These are phyloP conservation scores for Hanseniaspora clermontiae DNA, from an alignment of 805 yeast genomes.

Conservation along the genomic window DNA sequence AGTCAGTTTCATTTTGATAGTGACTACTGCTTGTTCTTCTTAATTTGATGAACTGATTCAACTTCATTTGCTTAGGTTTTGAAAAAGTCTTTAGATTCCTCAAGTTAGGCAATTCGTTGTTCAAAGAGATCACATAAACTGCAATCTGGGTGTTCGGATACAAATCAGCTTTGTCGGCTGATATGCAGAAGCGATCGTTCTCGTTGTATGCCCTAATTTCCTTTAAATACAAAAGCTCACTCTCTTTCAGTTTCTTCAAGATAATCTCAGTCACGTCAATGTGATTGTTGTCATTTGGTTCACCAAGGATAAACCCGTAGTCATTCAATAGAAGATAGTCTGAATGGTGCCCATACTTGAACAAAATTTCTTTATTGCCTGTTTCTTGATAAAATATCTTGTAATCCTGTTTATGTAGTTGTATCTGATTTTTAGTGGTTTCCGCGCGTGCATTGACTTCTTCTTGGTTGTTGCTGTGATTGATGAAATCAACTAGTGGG, in stretches of 20 bases:
- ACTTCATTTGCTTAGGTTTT: background rate
- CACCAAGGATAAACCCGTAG: slow-evolving; percentile 60
- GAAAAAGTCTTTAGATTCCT: background rate
- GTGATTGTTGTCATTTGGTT: slow-evolving; percentile 51
- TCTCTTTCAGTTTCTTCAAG: background rate
- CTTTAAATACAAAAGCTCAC: background rate
- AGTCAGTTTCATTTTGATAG: background rate
- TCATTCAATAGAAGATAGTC: slow-evolving; percentile 73
- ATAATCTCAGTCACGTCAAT: slow-evolving; percentile 41
- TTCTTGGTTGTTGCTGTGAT: slow-evolving; percentile 42
- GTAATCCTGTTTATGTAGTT: background rate
- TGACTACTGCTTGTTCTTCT: background rate
- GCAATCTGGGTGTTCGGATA: slow-evolving; percentile 4
- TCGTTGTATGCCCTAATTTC: background rate
- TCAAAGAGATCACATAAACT: background rate
- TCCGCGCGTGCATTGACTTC: slow-evolving; percentile 40
- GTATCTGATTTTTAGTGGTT: slow-evolving; percentile 24
- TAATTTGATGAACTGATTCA: background rate
- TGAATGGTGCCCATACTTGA: slow-evolving; percentile 81
- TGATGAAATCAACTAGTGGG: slow-evolving; percentile 79
- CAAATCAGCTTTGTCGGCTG: background rate
- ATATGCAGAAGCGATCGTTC: background rate
- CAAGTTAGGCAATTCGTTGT: slow-evolving; percentile 3
- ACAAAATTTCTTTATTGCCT: slow-evolving; percentile 42
- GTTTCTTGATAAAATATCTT: background rate